Conservation (phyloP, 164 flowering plant genomes). For the Kingdonia uniflora region DNA sequence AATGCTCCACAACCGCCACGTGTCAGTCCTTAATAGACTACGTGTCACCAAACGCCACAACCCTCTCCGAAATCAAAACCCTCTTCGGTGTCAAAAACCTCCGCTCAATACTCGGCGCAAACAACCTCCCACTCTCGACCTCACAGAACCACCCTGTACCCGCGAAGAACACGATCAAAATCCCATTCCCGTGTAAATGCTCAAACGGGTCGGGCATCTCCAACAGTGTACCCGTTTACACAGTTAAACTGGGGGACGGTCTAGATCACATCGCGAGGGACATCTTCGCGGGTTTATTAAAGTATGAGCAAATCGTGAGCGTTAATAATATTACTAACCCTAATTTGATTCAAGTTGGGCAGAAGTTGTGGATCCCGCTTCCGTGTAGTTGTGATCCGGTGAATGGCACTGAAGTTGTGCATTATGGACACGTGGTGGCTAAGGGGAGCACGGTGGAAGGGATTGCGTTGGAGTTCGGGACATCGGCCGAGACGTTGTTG, state of each 20-base stretch:
- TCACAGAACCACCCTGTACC: slow-evolving; percentile 12
- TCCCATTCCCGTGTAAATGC: slow-evolving; percentile 71
- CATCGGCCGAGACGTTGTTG: slow-evolving; percentile 23
- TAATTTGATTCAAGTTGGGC: slow-evolving; percentile 25
- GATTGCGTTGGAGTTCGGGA: slow-evolving; percentile 48
- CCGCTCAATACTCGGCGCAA: slow-evolving; percentile 48
- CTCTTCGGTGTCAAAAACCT: slow-evolving; percentile 40
- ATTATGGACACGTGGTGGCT: slow-evolving; percentile 55
- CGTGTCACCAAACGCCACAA: slow-evolving; percentile 41
- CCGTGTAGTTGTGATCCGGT: slow-evolving; percentile 81
- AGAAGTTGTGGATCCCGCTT: slow-evolving; percentile 51
- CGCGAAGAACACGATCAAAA: slow-evolving; percentile 24
- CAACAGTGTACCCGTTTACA: slow-evolving; percentile 37
- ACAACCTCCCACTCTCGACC: slow-evolving; percentile 35
- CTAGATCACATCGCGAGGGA: slow-evolving; percentile 43
- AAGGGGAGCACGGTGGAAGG: slow-evolving; percentile 28
- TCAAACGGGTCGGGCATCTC: slow-evolving; percentile 48
- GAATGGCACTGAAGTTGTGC: slow-evolving; percentile 35
- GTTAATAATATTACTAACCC: slow-evolving; percentile 33
- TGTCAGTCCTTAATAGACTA: slow-evolving; percentile 59
- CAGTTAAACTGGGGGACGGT: slow-evolving; percentile 33
- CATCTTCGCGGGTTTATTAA: slow-evolving; percentile 32
- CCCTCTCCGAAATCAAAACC: slow-evolving; percentile 29
- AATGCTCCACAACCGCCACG: slow-evolving; percentile 22
- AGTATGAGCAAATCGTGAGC: slow-evolving; percentile 29